A percentile compares a stretch with the other conserved stretches of the same genome.
Conservation (phyloP, 129 eudicot species). For the Ambrosia artemisiifolia region DNA sequence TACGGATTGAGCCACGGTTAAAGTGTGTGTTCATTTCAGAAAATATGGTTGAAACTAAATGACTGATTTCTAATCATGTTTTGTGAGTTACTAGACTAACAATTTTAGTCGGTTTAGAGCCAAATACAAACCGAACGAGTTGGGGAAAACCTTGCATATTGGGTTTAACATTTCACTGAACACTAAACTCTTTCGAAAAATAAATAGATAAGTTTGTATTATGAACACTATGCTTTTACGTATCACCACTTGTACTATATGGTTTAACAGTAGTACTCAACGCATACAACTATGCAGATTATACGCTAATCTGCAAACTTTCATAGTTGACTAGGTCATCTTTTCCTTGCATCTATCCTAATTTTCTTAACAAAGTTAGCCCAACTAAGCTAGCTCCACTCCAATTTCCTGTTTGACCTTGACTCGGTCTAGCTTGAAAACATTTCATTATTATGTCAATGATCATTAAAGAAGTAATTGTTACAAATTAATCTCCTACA, state of each 20-base stretch:
- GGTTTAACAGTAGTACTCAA: neutral
- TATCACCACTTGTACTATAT: neutral
- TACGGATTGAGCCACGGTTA: too few relatives aligned
- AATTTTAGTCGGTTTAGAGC: too few relatives aligned
- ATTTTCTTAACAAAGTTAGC: constrained; percentile 90
- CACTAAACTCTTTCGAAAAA: neutral
- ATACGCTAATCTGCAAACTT: neutral
- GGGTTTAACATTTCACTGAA: neutral
- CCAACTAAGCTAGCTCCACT: constrained; percentile 60
- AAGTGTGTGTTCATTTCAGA: too few relatives aligned
- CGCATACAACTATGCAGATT: neutral
- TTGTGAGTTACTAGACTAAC: too few relatives aligned
- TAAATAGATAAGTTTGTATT: neutral
- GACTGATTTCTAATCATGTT: too few relatives aligned
- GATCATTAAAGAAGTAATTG: too few relatives aligned
- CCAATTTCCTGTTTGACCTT: constrained; percentile 61
- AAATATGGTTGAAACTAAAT: too few relatives aligned
- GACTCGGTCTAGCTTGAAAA: too few relatives aligned
- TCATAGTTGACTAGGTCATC: constrained; percentile 79
- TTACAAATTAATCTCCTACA: too few relatives aligned
- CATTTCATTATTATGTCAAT: too few relatives aligned
- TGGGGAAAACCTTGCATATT: neutral
- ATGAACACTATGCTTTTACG: neutral
- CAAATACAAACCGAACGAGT: neutral
- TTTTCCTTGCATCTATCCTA: constrained; percentile 81